phyloP scores from a whole-genome alignment of 495 filamentous ascomycete genomes.

The Penicillium ochrochloron region DNA sequence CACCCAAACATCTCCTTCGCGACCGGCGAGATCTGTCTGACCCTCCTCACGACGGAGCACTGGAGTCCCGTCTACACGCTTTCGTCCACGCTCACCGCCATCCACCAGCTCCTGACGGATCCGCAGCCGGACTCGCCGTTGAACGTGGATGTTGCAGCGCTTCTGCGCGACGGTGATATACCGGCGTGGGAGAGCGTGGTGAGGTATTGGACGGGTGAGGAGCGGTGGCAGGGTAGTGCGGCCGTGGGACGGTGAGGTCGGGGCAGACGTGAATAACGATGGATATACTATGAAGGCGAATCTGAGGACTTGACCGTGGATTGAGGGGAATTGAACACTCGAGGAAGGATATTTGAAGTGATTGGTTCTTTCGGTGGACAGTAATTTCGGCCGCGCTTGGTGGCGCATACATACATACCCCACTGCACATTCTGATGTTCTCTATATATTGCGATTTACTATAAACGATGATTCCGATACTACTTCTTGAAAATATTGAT shows the following conservation, averaged over 20 bases:
- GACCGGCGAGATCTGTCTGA: constrained; percentile 92
- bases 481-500: not conserved
- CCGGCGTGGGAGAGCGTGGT: constrained; percentile 81
- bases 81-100: constrained; percentile 71
- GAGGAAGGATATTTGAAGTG: not conserved
- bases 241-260: constrained; percentile 19
- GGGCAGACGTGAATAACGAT: not conserved
- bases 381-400: constrained; percentile 11
- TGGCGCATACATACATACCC: constrained; percentile 29
- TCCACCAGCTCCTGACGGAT: constrained; percentile 76
- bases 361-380: constrained; percentile 8
- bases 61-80: constrained; percentile 90
- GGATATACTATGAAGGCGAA: not conserved
- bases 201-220: constrained; percentile 71
- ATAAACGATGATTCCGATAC: not conserved
- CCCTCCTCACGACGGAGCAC: constrained; percentile 73
- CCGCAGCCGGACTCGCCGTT: constrained; percentile 83
- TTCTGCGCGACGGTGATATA: constrained; percentile 75
- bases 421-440: constrained; percentile 22
- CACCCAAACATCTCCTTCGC: constrained; percentile 83
- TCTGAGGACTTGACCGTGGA: not conserved
- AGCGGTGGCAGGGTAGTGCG: constrained; percentile 42
- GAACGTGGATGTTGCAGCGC: constrained; percentile 83
- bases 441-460: constrained; percentile 2
- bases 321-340: not conserved